Evolutionary conservation across 768 basidiomycete species (phyloP), one percentile per base, ranked within the genome.

Genomic region (Mrakia hoshinonis): DNA sequence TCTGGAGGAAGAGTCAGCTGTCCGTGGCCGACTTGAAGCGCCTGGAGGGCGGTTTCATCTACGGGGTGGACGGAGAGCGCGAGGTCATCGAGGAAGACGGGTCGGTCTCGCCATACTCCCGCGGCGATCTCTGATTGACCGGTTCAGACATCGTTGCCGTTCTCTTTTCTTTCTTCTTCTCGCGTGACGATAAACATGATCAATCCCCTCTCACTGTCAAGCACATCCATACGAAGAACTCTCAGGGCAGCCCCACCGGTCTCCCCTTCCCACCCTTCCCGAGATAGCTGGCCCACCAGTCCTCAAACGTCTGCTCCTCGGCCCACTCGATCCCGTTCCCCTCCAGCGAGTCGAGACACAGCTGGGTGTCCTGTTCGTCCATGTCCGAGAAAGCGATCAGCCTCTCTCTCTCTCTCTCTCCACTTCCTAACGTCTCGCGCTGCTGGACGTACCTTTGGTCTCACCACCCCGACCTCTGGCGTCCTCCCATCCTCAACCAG

Each of bases 401-500:
- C 54, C 15, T 39, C n/a, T 36, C 13, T 38, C 18, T 34, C 54
- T 55, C 29, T 31, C 54, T 22, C 31, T 34, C 31, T 36, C 13
- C 58, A 20, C 20, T 34, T 31, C 36, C 58, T 20, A 22, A 4
- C 22, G 2, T 1, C 36, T 20, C 58, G 2, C 22, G 29, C 20
- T 18, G 18, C 3, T 18, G 22, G 24, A 60, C 70, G 13, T 39
- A 71, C 72, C 61, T 64, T 49, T 3, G 72, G 72, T n/a, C 72
- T 58, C 3, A 73, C 52, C 31, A 69, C 67, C 38, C 65, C 72
- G 11, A 20, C 66, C 3, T 38, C 55, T 1, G 72, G 72, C 34
- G 39, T 46, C n/a, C 29, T 54, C 38, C 51, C 47, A 39, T 73
- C 67, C 39, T 68, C 67, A 9, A 86, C 82, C 76, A 95, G 87